These are phyloP conservation scores for Agrocybe chaxingu DNA, from an alignment of 768 basidiomycete species.

Conservation along the genomic window DNA sequence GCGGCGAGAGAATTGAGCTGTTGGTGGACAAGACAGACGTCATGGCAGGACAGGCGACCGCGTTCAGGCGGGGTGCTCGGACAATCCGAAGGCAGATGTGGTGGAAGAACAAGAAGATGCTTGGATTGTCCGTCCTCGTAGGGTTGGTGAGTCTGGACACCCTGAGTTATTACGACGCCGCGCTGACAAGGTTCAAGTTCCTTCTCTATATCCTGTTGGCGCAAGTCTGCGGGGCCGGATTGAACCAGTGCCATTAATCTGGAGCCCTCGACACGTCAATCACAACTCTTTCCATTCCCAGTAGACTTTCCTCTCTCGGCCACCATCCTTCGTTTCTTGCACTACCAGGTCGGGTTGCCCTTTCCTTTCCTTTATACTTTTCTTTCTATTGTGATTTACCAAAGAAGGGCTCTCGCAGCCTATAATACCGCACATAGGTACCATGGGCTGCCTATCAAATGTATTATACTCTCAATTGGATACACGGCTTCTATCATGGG, in stretches of 20 bases:
- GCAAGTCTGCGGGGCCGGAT: conserved; percentile 82
- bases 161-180: not conserved
- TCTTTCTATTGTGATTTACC: too few species aligned
- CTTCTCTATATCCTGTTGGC: conserved; percentile 82
- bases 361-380: too few species aligned
- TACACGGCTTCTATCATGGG: too few species aligned
- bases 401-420: too few species aligned
- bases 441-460: too few species aligned
- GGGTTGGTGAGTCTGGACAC: conserved; percentile 47
- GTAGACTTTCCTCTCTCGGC: too few species aligned
- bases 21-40: conserved; percentile 96
- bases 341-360: too few species aligned
- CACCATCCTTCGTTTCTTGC: too few species aligned
- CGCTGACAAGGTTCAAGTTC: conserved; percentile 37
- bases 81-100: conserved; percentile 84
- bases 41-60: conserved; percentile 91
- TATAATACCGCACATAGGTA: too few species aligned
- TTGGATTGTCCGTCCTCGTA: conserved; percentile 69
- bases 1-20: conserved; percentile 94
- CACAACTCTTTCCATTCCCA: too few species aligned
- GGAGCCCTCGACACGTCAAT: too few species aligned
- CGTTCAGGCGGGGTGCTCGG: conserved; percentile 86
- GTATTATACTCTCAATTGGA: too few species aligned
- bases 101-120: conserved; percentile 78
- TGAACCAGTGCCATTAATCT: conserved; percentile 49